These are phyloP conservation scores for Paramecium biaurelia DNA, from an alignment of 73 alveolate species.

Conservation along the genomic window DNA sequence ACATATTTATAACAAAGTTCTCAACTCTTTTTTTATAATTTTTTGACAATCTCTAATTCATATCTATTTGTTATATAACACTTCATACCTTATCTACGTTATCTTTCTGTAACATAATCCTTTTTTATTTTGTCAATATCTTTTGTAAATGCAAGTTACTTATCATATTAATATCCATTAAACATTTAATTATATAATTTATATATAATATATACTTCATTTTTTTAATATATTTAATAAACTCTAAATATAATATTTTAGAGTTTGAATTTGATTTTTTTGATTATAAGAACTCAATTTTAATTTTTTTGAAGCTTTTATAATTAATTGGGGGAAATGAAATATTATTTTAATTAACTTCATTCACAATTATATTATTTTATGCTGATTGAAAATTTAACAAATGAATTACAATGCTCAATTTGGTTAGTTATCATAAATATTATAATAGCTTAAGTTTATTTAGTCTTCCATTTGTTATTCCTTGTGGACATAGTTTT, in stretches of 20 bases:
- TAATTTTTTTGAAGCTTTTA: not conserved
- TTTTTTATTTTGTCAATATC: slow-evolving; percentile 37
- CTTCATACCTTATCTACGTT: not conserved
- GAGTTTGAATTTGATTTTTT: not conserved
- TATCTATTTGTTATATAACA: not conserved
- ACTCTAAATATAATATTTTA: too few relatives aligned
- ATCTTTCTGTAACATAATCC: not conserved
- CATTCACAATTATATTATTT: not conserved
- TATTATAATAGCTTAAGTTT: not conserved
- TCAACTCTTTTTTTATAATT: slow-evolving; percentile 64
- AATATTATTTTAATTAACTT: not conserved
- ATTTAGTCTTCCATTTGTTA: not conserved
- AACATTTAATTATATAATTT: too few relatives aligned
- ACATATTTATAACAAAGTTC: slow-evolving; percentile 56
- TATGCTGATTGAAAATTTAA: not conserved
- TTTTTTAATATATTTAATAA: too few relatives aligned
- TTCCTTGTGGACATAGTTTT: not conserved
- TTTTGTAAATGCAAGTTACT: not conserved
- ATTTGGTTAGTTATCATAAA: not conserved
- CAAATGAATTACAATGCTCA: slow-evolving; percentile 17
- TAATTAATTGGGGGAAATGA: not conserved
- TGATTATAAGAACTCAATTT: not conserved
- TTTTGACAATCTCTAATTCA: slow-evolving; percentile 28
- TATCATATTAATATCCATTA: slow-evolving; percentile 8
- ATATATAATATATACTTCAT: too few relatives aligned